Percentiles rank a stretch among this genome's conserved stretches.
phyloP scores from a whole-genome alignment of 495 filamentous ascomycete species.

The Aspergillus campestris region DNA sequence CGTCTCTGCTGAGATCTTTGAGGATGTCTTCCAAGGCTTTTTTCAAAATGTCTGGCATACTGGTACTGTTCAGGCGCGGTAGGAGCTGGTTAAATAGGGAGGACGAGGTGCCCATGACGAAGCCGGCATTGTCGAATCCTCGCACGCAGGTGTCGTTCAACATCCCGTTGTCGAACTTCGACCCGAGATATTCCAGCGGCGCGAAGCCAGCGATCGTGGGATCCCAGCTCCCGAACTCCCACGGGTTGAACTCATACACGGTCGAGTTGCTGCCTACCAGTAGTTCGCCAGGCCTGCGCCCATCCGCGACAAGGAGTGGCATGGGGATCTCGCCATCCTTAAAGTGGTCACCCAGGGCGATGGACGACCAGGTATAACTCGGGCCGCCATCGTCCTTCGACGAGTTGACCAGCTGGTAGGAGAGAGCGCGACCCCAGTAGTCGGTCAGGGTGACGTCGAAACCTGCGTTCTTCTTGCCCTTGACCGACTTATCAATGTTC shows the following conservation, averaged over 20 bases:
- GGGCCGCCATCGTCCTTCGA: constrained; percentile 55
- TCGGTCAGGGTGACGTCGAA: constrained; percentile 74
- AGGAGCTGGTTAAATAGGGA: constrained; percentile 76
- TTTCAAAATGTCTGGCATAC: constrained; percentile 44
- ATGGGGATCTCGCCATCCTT: constrained; percentile 58
- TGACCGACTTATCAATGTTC: constrained; percentile 51
- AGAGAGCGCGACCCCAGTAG: constrained; percentile 70
- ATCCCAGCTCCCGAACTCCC: constrained; percentile 76
- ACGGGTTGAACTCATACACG: constrained; percentile 78
- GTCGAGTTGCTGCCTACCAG: constrained; percentile 68
- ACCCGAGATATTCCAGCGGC: constrained; percentile 65
- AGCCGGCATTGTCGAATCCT: constrained; percentile 87
- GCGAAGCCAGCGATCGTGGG: constrained; percentile 73
- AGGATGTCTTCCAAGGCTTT: constrained; percentile 46
- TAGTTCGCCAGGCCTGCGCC: constrained; percentile 53
- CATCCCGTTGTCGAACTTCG: constrained; percentile 60
- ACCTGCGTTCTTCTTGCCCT: constrained; percentile 56
- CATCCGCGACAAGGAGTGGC: constrained; percentile 71
- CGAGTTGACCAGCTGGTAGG: constrained; percentile 73
- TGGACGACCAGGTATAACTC: constrained; percentile 77
- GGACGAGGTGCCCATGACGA: constrained; percentile 76
- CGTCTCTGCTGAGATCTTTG: constrained; percentile 35
- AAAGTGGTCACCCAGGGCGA: constrained; percentile 61
- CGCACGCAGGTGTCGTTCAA: constrained; percentile 57
- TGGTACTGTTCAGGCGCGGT: constrained; percentile 42